Evolutionary conservation across 805 yeast genomes (phyloP).

Genomic region (Candida sanyiensis): DNA sequence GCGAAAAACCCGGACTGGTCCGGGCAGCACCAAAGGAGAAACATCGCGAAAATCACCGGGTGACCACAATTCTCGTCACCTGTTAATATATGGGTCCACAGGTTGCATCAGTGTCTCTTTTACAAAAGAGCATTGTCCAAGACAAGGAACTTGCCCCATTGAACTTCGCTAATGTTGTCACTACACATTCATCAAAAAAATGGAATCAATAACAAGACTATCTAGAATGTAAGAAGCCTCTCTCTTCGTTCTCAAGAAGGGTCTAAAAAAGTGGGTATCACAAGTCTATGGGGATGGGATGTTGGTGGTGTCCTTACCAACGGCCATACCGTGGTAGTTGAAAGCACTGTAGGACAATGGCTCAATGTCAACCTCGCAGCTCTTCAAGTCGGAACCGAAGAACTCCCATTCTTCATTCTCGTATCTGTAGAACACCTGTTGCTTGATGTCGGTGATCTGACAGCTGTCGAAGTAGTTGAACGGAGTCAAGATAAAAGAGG

Average conservation of each 20-base stretch:
- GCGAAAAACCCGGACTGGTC: conserved; percentile 3
- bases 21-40: conserved; percentile 4
- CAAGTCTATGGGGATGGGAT: conserved; percentile 17
- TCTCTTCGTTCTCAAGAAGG: background rate
- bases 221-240: too few species aligned
- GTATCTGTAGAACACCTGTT: conserved; percentile 21
- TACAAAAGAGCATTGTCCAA: too few species aligned
- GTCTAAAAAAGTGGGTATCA: background rate
- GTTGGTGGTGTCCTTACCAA: conserved; percentile 23
- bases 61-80: too few species aligned
- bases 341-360: conserved; percentile 15
- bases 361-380: conserved; percentile 18
- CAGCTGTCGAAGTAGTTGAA: conserved; percentile 26
- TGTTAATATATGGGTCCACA: too few species aligned
- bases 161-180: too few species aligned
- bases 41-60: conserved; percentile 1
- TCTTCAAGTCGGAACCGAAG: conserved; percentile 17
- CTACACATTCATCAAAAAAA: background rate
- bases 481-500: conserved; percentile 24
- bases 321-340: conserved; percentile 20
- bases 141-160: too few species aligned
- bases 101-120: background rate
- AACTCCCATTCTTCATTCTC: conserved; percentile 23
- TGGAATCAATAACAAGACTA: too few species aligned
- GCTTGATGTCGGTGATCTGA: conserved; percentile 22